Conservation (phyloP, 1,284 basidiomycete genomes). For the Boletus albobrunnescens region DNA sequence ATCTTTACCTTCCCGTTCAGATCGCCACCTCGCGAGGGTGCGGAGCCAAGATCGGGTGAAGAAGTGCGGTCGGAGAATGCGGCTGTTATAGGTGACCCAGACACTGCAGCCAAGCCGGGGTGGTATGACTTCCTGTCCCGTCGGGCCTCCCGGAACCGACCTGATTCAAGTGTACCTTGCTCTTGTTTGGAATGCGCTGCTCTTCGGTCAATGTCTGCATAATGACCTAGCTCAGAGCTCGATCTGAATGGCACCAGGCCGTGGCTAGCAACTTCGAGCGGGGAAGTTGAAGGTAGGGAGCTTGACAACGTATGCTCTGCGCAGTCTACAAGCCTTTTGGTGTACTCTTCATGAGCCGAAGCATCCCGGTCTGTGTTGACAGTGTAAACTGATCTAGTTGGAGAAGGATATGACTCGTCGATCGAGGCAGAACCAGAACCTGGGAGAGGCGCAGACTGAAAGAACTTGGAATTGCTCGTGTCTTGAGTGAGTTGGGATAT, state of each 20-base stretch:
- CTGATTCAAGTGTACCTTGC: conserved; percentile 49
- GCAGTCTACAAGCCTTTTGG: conserved; percentile 42
- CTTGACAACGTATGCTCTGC: conserved; percentile 57
- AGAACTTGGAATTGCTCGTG: conserved; percentile 57
- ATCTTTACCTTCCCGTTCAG: conserved; percentile 70
- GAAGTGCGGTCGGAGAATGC: conserved; percentile 49
- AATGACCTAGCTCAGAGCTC: conserved; percentile 76
- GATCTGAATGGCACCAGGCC: conserved; percentile 46
- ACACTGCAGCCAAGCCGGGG: conserved; percentile 47
- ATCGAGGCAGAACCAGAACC: conserved; percentile 19
- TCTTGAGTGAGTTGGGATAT: conserved; percentile 57
- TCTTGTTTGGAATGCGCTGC: conserved; percentile 35
- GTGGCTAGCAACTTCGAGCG: conserved; percentile 40
- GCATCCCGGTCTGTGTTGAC: conserved; percentile 35
- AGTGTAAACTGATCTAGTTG: conserved; percentile 48
- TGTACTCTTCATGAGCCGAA: conserved; percentile 38
- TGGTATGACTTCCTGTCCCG: conserved; percentile 56
- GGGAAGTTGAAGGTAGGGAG: conserved; percentile 48
- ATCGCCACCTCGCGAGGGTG: conserved; percentile 32
- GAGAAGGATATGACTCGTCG: conserved; percentile 45
- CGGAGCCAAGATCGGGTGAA: conserved; percentile 53
- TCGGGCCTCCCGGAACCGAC: conserved; percentile 44
- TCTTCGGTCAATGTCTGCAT: conserved; percentile 53
- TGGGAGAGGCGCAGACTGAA: conserved; percentile 40
- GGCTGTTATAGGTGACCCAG: conserved; percentile 41